Conservation (phyloP, 305 asterid genomes). For the Lippia alba region DNA sequence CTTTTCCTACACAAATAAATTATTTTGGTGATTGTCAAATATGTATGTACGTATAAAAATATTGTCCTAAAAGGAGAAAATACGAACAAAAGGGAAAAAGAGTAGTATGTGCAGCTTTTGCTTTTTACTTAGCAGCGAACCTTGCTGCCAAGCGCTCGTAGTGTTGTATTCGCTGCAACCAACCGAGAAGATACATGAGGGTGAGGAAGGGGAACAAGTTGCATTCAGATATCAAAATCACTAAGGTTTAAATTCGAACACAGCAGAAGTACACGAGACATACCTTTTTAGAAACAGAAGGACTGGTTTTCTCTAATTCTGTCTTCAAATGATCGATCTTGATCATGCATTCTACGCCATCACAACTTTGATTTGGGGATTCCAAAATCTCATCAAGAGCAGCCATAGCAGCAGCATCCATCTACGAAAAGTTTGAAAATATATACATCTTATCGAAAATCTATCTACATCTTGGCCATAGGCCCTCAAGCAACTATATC, state of each 20-base stretch:
- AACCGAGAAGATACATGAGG: slow-evolving; percentile 26
- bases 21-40: too few relatives aligned
- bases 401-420: slow-evolving; percentile 70
- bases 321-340: slow-evolving; percentile 61
- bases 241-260: background rate
- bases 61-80: too few relatives aligned
- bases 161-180: slow-evolving; percentile 63
- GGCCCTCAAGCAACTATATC: too few relatives aligned
- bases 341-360: slow-evolving; percentile 48
- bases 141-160: slow-evolving; percentile 52
- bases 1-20: too few relatives aligned
- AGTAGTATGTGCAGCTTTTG: background rate
- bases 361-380: slow-evolving; percentile 28
- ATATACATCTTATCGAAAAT: background rate
- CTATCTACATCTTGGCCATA: background rate
- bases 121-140: slow-evolving; percentile 45
- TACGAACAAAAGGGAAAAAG: too few relatives aligned
- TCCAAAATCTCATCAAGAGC: slow-evolving; percentile 57
- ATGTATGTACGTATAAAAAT: too few relatives aligned
- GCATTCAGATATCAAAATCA: background rate
- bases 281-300: slow-evolving; percentile 75
- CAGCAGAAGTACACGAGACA: background rate
- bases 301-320: slow-evolving; percentile 60
- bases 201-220: slow-evolving; percentile 9
- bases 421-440: slow-evolving; percentile 36